A percentile compares a stretch with the other conserved stretches of the same genome.
Evolutionary conservation across 208 protist genomes (phyloP).

Genomic region (Leishmania tropica): DNA sequence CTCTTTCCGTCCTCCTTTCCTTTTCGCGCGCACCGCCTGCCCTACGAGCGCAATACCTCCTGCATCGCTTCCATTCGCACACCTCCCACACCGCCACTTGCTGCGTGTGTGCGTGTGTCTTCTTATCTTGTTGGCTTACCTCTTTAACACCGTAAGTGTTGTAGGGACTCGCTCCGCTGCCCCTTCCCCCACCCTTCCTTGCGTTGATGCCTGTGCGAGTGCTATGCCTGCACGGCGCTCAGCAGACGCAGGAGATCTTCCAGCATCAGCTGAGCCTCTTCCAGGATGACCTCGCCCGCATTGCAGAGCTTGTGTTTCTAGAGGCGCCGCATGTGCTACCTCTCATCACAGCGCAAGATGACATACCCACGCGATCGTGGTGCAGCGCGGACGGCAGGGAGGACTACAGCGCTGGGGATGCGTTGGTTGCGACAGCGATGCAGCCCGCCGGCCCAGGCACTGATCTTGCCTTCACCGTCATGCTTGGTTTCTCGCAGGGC

Average conservation of each 20-base stretch:
- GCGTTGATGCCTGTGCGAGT: slow-evolving; percentile 40
- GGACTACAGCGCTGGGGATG: slow-evolving; percentile 59
- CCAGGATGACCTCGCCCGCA: slow-evolving; percentile 30
- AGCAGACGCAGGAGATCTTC: slow-evolving; percentile 86
- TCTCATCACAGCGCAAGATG: slow-evolving; percentile 41
- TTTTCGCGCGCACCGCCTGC: background rate
- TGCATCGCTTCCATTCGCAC: background rate
- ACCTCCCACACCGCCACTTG: background rate
- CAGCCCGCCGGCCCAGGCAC: slow-evolving; percentile 35
- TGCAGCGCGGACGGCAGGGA: slow-evolving; percentile 25
- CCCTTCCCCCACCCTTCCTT: background rate
- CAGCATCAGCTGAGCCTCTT: slow-evolving; percentile 78
- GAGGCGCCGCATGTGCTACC: slow-evolving; percentile 67
- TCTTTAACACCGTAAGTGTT: background rate
- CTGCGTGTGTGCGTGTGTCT: background rate
- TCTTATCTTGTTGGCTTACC: background rate
- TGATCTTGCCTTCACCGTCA: slow-evolving; percentile 32
- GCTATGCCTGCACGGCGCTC: slow-evolving; percentile 79
- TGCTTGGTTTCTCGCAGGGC: slow-evolving; percentile 90
- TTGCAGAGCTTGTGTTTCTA: slow-evolving; percentile 63
- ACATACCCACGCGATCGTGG: slow-evolving; percentile 66
- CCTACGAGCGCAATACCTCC: background rate
- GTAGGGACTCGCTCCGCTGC: background rate
- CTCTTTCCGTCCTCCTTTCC: background rate
- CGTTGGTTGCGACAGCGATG: slow-evolving; percentile 43